phyloP scores from a whole-genome alignment of 2,329 filamentous ascomycete genomes.

The Alternaria sp. region DNA sequence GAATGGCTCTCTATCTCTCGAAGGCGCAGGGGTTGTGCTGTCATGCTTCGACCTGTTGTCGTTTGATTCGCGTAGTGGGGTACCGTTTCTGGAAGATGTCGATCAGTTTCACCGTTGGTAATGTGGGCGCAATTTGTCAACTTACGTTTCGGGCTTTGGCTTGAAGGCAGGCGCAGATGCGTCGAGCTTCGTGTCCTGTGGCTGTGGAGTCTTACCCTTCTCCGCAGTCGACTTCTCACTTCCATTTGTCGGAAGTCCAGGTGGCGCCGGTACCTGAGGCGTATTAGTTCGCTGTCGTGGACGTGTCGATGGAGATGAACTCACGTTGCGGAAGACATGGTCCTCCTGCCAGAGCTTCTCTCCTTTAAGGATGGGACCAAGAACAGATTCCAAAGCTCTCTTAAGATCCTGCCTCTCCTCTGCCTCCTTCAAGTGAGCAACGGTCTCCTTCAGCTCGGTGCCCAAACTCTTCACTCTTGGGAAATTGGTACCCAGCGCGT shows the following conservation, averaged over 20 bases:
- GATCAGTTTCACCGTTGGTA: constrained; percentile 13
- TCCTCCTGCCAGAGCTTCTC: constrained; percentile 75
- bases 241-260: constrained; percentile 35
- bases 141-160: constrained; percentile 51
- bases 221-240: constrained; percentile 36
- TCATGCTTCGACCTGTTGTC: constrained; percentile 19
- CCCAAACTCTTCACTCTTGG: constrained; percentile 92
- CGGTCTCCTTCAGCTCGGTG: constrained; percentile 67
- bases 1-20: constrained; percentile 29
- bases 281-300: constrained; percentile 14
- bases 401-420: constrained; percentile 75
- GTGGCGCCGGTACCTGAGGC: constrained; percentile 28
- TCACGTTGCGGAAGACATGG: constrained; percentile 73
- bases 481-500: constrained; percentile 80
- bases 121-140: constrained; percentile 2
- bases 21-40: constrained; percentile 15
- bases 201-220: constrained; percentile 51
- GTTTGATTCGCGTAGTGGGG: constrained; percentile 16
- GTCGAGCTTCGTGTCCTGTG: constrained; percentile 52
- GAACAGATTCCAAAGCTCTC: constrained; percentile 73
- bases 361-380: constrained; percentile 71
- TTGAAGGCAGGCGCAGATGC: constrained; percentile 71
- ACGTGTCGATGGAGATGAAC: constrained; percentile 27
- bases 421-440: constrained; percentile 64
- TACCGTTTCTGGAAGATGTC: constrained; percentile 38